Base-by-base conservation (phyloP, 257 asterid species). In the Capsicum chinense region DNA sequence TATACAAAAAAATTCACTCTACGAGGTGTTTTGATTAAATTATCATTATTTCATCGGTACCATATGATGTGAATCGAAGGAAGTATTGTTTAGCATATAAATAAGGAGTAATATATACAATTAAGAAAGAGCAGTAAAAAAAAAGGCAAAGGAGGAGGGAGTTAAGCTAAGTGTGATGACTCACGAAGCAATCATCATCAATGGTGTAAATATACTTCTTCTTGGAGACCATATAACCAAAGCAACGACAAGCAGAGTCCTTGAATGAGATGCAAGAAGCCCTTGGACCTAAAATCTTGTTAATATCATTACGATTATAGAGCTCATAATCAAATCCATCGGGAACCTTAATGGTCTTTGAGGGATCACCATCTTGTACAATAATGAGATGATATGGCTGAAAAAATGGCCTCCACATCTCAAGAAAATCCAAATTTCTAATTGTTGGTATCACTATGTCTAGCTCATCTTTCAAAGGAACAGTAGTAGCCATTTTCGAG, bases 211-310 rank as follows among this genome's bases (percentile, higher is more conserved):
- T 95, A 81, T 95, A 95, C 92, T 95, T 94, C 99, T 95, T 95
- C 92, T 93, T 93, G 83, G 99, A 95, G 56, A 94, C 92, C 97
- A 95, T 93, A 64, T 93, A 95, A 9, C 99, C 98, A 85, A 95
- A 95, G 91, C 99, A 95, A 6, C 99, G 91, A 52, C 99, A 95
- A 33, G 99, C 98, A 7, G 99, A 95, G 83, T 95, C 98, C 95
- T 95, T 95, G 88, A 95, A 95, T 74, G 99, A 95, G 79, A 95
- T 95, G 86, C 97, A 95, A 14, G 93, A 90, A 9, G 98, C 94
- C 76, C 87, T 90, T 2, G 97, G 98, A 33, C 99, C 98, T 39
- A 93, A 86, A n/a, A 95, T 90, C 35, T 88, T 86, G 85, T 94
- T 95, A 79, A 95, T 95, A 62, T 94, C 98, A 79, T 94, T 93